Evolutionary conservation across 805 yeast genomes (phyloP).

Genomic region (Wickerhamomyces pijperi): DNA sequence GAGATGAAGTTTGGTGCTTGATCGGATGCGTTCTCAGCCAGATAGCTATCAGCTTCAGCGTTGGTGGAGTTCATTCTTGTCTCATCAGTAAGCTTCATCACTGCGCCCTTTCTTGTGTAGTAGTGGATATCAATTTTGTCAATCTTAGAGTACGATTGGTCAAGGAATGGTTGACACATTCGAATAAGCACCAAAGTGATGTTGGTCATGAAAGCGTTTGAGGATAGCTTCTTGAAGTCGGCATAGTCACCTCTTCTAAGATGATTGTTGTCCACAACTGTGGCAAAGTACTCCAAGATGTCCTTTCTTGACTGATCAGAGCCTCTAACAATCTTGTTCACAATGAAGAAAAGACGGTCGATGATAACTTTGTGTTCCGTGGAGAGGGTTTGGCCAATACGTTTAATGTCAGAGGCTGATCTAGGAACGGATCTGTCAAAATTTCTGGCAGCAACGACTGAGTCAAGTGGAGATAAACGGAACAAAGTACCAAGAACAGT

Average conservation of each 20-base stretch:
- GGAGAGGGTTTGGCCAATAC: slow-evolving; percentile 49
- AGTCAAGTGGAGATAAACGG: slow-evolving; percentile 61
- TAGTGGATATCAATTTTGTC: slow-evolving; percentile 70
- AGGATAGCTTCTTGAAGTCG: slow-evolving; percentile 49
- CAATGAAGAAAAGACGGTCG: slow-evolving; percentile 55
- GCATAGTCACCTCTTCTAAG: slow-evolving; percentile 81
- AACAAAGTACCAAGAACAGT: slow-evolving; percentile 73
- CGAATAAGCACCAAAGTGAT: slow-evolving; percentile 54
- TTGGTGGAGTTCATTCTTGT: slow-evolving; percentile 72
- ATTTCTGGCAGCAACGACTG: slow-evolving; percentile 38
- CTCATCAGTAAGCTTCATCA: slow-evolving; percentile 67
- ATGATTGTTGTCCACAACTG: slow-evolving; percentile 72
- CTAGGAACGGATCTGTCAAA: slow-evolving; percentile 20
- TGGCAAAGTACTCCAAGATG: slow-evolving; percentile 59
- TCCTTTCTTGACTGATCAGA: slow-evolving; percentile 52
- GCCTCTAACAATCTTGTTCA: slow-evolving; percentile 68
- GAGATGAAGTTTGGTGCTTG: slow-evolving; percentile 70
- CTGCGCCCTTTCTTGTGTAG: slow-evolving; percentile 34
- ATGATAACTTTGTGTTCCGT: slow-evolving; percentile 48
- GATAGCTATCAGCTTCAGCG: slow-evolving; percentile 54
- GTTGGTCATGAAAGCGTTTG: slow-evolving; percentile 78
- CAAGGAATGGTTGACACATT: slow-evolving; percentile 78
- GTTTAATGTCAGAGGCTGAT: slow-evolving; percentile 32
- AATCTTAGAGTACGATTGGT: slow-evolving; percentile 50
- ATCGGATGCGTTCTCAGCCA: slow-evolving; percentile 26